A percentile compares a stretch with the other conserved stretches of the same genome.
phyloP scores from a whole-genome alignment of 305 asterid genomes.

The Solanum chacoense region DNA sequence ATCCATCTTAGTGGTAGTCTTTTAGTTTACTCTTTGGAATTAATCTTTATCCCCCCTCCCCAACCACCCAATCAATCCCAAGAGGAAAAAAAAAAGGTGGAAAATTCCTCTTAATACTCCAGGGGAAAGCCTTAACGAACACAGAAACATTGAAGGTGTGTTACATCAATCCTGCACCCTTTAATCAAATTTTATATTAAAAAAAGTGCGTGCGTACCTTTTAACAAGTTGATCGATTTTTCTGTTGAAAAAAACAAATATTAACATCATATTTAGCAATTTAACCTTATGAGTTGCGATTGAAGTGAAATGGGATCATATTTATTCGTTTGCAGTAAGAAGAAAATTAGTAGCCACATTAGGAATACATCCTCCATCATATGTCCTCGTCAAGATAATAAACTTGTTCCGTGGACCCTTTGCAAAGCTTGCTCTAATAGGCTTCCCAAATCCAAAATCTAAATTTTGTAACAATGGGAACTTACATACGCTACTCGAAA shows the following conservation, averaged over 20 bases:
- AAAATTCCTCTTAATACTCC: neutral
- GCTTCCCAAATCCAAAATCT: neutral
- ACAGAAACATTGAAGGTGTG: neutral
- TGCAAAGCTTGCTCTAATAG: neutral
- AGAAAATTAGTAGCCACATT: neutral
- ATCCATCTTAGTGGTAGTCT: slow-evolving; percentile 23
- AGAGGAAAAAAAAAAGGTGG: neutral
- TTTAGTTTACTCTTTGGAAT: slow-evolving; percentile 1
- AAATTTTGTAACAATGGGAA: neutral
- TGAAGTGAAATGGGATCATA: neutral
- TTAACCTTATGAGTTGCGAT: neutral
- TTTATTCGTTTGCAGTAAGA: neutral
- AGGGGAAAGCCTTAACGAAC: neutral
- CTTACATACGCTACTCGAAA: neutral
- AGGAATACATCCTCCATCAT: neutral
- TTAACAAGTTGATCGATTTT: neutral
- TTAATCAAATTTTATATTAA: too few relatives aligned
- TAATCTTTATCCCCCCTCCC: neutral
- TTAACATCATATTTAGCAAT: neutral
- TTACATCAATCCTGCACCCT: neutral
- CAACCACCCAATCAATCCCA: neutral
- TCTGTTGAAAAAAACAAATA: too few relatives aligned
- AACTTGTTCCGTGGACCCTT: neutral
- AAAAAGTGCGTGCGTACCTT: neutral
- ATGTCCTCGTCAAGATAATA: neutral